phyloP scores from a whole-genome alignment of 495 filamentous ascomycete species.

The Tuber calosporum region DNA sequence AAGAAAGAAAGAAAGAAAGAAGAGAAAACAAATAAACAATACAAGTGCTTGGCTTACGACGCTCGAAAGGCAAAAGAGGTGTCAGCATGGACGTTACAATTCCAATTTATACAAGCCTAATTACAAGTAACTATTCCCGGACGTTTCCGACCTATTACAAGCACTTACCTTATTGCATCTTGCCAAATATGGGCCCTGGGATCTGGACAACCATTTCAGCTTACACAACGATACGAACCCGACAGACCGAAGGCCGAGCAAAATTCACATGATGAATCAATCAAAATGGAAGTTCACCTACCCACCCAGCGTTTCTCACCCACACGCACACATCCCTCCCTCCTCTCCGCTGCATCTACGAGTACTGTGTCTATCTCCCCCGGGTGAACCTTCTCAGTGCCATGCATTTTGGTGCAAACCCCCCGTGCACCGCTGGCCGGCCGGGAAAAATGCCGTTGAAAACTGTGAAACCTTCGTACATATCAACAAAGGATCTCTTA shows the following conservation, averaged over 20 bases:
- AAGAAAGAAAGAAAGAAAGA: neutral
- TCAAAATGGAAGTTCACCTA: neutral
- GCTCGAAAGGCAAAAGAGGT: neutral
- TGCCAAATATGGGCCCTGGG: neutral
- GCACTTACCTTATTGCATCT: neutral
- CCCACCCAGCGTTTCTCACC: neutral
- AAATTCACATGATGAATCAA: neutral
- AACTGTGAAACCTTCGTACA: neutral
- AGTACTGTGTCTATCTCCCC: neutral
- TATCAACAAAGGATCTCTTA: neutral
- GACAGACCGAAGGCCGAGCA: neutral
- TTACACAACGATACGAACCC: neutral
- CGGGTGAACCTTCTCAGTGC: neutral
- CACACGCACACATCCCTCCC: neutral
- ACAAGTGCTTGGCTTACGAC: slow-evolving; percentile 7
- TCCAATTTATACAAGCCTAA: neutral
- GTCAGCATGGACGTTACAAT: neutral
- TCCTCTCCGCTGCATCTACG: neutral
- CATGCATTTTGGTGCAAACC: neutral
- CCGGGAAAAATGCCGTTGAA: neutral
- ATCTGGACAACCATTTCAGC: slow-evolving; percentile 1
- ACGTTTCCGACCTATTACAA: neutral
- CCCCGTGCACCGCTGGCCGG: neutral
- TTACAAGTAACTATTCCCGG: slow-evolving; percentile 4
- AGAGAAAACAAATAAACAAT: slow-evolving; percentile 10